Evolutionary conservation across 208 protist species (phyloP).

Genomic region (Leishmania lainsoni): DNA sequence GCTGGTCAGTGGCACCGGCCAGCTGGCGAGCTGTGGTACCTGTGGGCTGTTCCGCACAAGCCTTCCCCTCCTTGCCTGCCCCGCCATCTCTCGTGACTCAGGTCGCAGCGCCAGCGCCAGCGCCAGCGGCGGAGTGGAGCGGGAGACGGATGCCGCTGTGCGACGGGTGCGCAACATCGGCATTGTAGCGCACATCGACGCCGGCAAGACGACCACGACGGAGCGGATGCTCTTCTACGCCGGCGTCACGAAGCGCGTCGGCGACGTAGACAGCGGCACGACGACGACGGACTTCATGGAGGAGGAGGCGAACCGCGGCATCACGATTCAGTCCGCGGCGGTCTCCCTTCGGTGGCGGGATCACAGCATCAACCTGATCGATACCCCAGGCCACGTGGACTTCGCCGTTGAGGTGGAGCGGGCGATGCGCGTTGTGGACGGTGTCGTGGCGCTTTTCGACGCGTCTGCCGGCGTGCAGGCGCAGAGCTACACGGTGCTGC

Average conservation of each 20-base stretch:
- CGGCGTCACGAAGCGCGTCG: constrained; percentile 78
- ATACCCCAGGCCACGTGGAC: constrained; percentile 98
- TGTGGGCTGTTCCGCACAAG: neutral
- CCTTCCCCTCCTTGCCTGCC: neutral
- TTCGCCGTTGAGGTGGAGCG: constrained; percentile 98
- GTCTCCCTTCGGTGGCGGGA: constrained; percentile 91
- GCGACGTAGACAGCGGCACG: constrained; percentile 95
- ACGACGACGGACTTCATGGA: constrained; percentile 97
- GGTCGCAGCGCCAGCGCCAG: too few species aligned
- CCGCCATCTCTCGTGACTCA: neutral
- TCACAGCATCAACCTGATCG: constrained; percentile 93
- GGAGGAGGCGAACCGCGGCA: constrained; percentile 96
- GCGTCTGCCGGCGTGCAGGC: constrained; percentile 96
- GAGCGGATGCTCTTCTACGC: constrained; percentile 96
- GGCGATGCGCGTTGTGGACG: constrained; percentile 96
- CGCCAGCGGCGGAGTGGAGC: neutral
- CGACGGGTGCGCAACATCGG: constrained; percentile 92
- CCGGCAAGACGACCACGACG: constrained; percentile 96
- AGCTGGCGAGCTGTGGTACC: neutral
- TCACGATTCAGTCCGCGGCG: constrained; percentile 96
- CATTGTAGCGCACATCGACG: constrained; percentile 96
- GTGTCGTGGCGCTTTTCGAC: constrained; percentile 96
- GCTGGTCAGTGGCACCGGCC: neutral
- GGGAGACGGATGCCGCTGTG: constrained; percentile 13
- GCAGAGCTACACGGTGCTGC: constrained; percentile 91